Conservation (phyloP, 495 filamentous ascomycete genomes). For the Annulohypoxylon stygium region DNA sequence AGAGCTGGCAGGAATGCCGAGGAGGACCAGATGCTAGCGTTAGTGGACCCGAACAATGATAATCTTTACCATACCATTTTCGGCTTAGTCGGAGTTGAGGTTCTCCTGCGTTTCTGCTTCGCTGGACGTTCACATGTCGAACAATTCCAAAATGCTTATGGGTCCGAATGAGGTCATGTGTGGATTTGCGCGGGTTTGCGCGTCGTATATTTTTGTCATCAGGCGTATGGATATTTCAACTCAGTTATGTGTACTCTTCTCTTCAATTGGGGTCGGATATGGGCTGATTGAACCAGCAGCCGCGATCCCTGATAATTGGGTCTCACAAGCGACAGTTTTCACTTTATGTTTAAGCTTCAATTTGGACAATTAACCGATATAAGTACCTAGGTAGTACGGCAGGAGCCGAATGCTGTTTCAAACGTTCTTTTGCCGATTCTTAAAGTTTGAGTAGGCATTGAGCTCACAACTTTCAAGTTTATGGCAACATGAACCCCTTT, state of each 20-base stretch:
- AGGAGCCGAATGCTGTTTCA: conserved; percentile 28
- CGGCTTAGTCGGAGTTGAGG: conserved; percentile 22
- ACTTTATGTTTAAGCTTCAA: not conserved
- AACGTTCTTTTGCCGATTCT: conserved; percentile 13
- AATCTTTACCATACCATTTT: conserved; percentile 17
- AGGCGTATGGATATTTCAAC: conserved; percentile 33
- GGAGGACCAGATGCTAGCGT: conserved; percentile 36
- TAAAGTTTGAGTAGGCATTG: no score
- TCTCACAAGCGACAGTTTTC: not conserved
- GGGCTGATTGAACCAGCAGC: not conserved
- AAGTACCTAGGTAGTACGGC: conserved; percentile 9
- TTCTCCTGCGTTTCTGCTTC: conserved; percentile 4
- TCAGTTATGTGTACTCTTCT: not conserved
- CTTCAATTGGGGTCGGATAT: not conserved
- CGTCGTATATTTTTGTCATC: conserved; percentile 13
- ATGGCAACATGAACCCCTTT: not conserved
- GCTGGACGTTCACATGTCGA: conserved; percentile 43
- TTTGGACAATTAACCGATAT: conserved; percentile 17
- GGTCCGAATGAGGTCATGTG: conserved; percentile 48
- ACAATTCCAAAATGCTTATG: conserved; percentile 12
- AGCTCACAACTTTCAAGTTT: not conserved
- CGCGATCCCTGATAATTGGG: not conserved
- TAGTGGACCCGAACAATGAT: conserved; percentile 7
- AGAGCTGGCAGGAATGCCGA: conserved; percentile 53
- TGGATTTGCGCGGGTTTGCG: conserved; percentile 13